These are phyloP conservation scores for Ustilago trichophora DNA, from an alignment of 1,284 basidiomycete genomes.

Conservation along the genomic window DNA sequence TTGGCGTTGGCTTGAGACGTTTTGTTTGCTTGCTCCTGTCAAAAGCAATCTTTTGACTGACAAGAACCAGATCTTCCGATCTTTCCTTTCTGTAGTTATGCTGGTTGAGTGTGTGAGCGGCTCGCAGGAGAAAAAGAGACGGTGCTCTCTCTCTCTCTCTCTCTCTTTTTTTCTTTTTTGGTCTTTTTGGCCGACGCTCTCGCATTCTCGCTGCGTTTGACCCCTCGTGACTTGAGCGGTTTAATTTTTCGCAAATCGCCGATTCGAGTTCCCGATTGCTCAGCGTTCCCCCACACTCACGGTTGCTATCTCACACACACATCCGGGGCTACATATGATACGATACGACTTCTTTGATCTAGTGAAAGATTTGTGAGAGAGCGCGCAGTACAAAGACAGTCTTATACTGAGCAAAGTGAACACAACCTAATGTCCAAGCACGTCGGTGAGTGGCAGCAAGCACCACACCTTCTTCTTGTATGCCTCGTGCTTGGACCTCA, in stretches of 20 bases:
- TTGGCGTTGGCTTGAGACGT: background rate
- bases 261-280: slow-evolving; percentile 8
- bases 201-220: no score
- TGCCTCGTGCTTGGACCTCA: slow-evolving; percentile 33
- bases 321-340: no score
- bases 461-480: slow-evolving; percentile 35
- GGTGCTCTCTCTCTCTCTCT: background rate
- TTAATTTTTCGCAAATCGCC: slow-evolving; percentile 6
- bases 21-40: slow-evolving; percentile 5
- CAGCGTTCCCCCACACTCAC: background rate
- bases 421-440: slow-evolving; percentile 20
- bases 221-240: slow-evolving; percentile 36
- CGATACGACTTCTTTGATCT: no score
- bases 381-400: no score
- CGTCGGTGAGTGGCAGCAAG: slow-evolving; percentile 30
- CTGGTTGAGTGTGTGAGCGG: background rate
- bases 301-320: no score
- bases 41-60: background rate
- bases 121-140: slow-evolving; percentile 1
- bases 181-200: background rate
- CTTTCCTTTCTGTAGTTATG: slow-evolving; percentile 2
- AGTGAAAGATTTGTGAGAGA: no score
- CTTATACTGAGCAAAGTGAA: no score
- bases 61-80: slow-evolving; percentile 29
- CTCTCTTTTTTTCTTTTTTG: background rate